Conservation (phyloP, 2,329 filamentous ascomycete species). For the Diaporthe velutina region DNA sequence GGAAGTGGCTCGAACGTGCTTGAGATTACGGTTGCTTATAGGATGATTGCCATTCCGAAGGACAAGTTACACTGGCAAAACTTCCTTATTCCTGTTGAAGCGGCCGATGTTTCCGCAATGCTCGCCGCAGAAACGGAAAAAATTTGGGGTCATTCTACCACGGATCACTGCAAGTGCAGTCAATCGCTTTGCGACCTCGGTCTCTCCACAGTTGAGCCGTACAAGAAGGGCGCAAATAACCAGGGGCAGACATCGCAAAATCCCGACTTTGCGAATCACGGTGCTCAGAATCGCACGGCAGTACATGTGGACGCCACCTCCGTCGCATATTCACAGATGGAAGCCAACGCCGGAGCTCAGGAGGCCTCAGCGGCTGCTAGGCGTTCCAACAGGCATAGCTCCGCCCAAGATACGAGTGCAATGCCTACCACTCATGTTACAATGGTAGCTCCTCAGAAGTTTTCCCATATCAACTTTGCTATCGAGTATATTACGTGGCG, state of each 20-base stretch:
- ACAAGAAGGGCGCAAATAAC: neutral
- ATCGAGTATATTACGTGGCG: slow-evolving; percentile 32
- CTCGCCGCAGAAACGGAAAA: neutral
- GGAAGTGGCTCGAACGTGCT: neutral
- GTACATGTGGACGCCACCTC: neutral
- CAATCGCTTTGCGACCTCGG: neutral
- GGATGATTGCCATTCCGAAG: neutral
- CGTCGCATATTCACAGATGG: neutral
- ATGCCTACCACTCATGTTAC: neutral
- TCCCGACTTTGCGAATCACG: neutral
- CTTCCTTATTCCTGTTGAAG: slow-evolving; percentile 4
- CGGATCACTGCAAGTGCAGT: neutral
- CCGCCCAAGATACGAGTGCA: neutral
- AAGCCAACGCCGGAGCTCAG: too few relatives aligned
- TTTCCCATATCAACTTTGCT: neutral
- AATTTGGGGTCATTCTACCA: neutral
- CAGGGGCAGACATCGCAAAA: neutral
- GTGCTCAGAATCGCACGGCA: neutral
- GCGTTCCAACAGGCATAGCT: neutral
- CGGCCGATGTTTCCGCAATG: neutral
- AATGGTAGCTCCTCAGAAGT: neutral
- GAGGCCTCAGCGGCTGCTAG: neutral
- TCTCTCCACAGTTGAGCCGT: neutral
- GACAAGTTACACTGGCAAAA: slow-evolving; percentile 4
- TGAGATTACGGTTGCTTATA: slow-evolving; percentile 24